Evolutionary conservation across 2,329 filamentous ascomycete genomes (phyloP), one percentile per base, ranked within the genome.

Genomic region (Fusarium veterinarium): DNA sequence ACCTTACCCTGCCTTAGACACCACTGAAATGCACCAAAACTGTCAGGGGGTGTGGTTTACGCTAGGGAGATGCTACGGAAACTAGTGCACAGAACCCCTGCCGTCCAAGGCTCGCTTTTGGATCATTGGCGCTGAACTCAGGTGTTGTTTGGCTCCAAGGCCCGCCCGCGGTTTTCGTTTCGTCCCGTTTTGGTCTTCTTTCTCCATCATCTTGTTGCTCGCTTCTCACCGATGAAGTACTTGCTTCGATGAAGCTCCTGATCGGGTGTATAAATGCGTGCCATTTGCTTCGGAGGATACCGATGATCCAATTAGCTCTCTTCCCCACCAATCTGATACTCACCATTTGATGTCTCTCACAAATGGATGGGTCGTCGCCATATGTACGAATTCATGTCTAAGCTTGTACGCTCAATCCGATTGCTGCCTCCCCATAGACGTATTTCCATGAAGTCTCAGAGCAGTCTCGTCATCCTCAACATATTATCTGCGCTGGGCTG

Each of bases 171-270:
- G 48, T 41, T 60, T 60, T 66, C 56, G 63, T 73, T 71, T 76
- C 75, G 69, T 76, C 69, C 75, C 75, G 71, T 76, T 61, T 60
- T 48, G 65, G 55, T 23, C 45, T 44, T 37, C 23, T 48, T 65
- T 73, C 61, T 65, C 66, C 70, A 71, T 71, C 56, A 37, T 74
- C 59, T 52, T 55, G 42, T 72, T 71, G 53, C 59, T 65, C 46
- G 55, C 64, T 71, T 60, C 71, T 76, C 71, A 72, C 73, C 69
- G 71, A 65, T 60, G 42, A 56, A 59, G 45, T 62, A 46, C 56
- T 49, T 67, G 52, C 51, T 52, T 48, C 57, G 42, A 69, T 69
- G 56, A 31, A 55, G 38, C 41, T 51, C 30, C 42, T 62, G 35
- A 56, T 44, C 60, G 40, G 55, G 62, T 42, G 61, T 71, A 53